Evolutionary conservation across 106 monocot genomes (phyloP).

Genomic region (Acanthochlamys bracteata): DNA sequence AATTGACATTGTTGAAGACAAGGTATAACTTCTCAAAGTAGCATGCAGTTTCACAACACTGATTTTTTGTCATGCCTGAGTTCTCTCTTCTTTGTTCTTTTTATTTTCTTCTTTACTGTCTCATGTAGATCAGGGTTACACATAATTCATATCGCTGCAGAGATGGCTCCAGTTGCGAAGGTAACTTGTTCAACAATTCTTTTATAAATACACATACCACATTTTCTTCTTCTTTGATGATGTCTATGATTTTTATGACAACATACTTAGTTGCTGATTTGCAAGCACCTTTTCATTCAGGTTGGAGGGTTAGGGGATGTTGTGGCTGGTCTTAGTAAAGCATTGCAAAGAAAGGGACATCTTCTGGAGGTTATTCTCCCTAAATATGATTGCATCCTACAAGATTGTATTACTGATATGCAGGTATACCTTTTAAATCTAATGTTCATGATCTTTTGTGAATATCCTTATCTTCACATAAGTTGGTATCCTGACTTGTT

Average conservation of each 20-base stretch:
- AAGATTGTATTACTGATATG: slow-evolving; percentile 39
- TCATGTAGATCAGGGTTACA: slow-evolving; percentile 56
- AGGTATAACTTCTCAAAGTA: slow-evolving; percentile 31
- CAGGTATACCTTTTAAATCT: slow-evolving; percentile 32
- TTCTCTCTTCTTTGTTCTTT: background rate
- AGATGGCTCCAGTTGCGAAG: slow-evolving; percentile 98
- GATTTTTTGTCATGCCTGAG: too few relatives aligned
- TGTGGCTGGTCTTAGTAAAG: slow-evolving; percentile 83
- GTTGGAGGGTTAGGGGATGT: slow-evolving; percentile 96
- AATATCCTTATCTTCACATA: background rate
- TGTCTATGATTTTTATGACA: too few relatives aligned
- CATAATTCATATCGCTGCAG: slow-evolving; percentile 88
- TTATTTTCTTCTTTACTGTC: background rate
- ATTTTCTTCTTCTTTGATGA: too few relatives aligned
- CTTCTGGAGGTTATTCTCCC: slow-evolving; percentile 89
- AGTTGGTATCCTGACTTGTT: slow-evolving; percentile 5
- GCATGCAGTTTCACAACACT: background rate
- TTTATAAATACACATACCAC: too few relatives aligned
- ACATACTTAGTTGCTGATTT: too few relatives aligned
- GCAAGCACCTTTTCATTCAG: slow-evolving; percentile 18
- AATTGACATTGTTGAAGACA: slow-evolving; percentile 29
- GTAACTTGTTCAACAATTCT: slow-evolving; percentile 21
- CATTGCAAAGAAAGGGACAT: slow-evolving; percentile 78
- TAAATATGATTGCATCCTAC: slow-evolving; percentile 88
- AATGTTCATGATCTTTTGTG: background rate